Base-by-base conservation (phyloP, 2,329 filamentous ascomycete genomes). In the Colletotrichum sp. region DNA sequence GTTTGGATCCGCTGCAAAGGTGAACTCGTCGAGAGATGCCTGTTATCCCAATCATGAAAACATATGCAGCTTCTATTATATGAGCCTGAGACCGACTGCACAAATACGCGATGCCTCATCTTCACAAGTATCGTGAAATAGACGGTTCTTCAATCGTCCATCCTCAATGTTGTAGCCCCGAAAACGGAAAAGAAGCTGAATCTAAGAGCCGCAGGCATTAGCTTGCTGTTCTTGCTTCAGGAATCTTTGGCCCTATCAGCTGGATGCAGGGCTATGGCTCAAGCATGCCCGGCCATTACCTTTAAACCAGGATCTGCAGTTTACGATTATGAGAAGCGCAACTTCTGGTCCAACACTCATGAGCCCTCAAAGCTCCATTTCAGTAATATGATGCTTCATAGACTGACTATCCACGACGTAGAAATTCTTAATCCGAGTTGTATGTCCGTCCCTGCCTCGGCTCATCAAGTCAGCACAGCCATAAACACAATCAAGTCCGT, bases 401-500 rank as follows among this genome's bases (percentile, higher is more conserved):
- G 12, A 32, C 32, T 32, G 11, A 32, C 32, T 6, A 4, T 13
- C 32, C 27, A 5, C 27, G 27, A 27, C 9, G 30, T 32, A 32
- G 30, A 11, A 32, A 32, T 32, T 11, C 30, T 32, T 11, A 11
- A 32, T 32, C 6, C 30, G 27, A 27, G 6, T 27, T 27, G 27
- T 27, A 27, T 52, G n/a, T 52, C 12, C 7, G 11, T 52, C 4
- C 44, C 44, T 52, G 22, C n/a, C 44, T 52, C n/a, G 5, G 6
- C 44, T 52, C 44, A 13, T 22, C 4, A 52, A 2, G 44, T 22
- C n/a, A 52, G 11, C 11, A 52, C n/a, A 0, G 44, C 44, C 6
- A 22, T 13, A 1, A 52, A 0, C 6, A 6, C 44, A 52, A 0
- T 52, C 0, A 25, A 52, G 44, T 52, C 12, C 3, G 6, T 22